Conservation (phyloP, 805 yeast genomes). For the Schizosaccharomyces cryophilus region DNA sequence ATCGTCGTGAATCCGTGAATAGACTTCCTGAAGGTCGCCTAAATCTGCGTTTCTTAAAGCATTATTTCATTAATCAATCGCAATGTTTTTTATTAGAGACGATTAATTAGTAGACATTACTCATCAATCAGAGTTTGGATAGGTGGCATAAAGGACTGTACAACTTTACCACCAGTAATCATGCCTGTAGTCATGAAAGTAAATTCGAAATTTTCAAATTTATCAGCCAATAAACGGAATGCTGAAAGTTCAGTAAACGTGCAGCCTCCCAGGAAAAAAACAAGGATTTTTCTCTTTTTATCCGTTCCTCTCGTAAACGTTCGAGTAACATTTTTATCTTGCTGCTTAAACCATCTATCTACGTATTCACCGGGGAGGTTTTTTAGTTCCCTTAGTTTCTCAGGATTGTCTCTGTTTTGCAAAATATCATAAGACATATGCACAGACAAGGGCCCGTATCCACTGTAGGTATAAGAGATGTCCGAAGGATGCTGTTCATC, state of each 20-base stretch:
- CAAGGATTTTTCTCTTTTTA: constrained; percentile 15
- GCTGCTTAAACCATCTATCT: not conserved
- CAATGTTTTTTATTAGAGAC: too few species aligned
- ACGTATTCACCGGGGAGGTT: not conserved
- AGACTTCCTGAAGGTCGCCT: too few species aligned
- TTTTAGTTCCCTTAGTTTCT: not conserved
- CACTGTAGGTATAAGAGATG: constrained; percentile 48
- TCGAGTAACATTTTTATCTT: not conserved
- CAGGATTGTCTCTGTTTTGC: constrained; percentile 17
- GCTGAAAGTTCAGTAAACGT: constrained; percentile 67
- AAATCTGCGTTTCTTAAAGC: too few species aligned
- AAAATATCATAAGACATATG: constrained; percentile 49
- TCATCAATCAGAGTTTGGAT: not conserved
- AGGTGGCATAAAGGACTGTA: not conserved
- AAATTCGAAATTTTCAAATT: not conserved
- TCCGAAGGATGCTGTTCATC: constrained; percentile 20
- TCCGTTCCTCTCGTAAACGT: not conserved
- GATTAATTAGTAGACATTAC: not conserved
- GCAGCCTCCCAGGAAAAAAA: constrained; percentile 59
- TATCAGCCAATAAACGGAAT: constrained; percentile 25
- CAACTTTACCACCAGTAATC: not conserved
- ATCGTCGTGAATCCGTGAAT: too few species aligned
- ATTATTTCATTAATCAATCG: too few species aligned
- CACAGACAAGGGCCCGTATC: constrained; percentile 52
- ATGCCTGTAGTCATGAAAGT: not conserved